phyloP scores from a whole-genome alignment of 2,329 filamentous ascomycete species.

The Talaromyces sp. region DNA sequence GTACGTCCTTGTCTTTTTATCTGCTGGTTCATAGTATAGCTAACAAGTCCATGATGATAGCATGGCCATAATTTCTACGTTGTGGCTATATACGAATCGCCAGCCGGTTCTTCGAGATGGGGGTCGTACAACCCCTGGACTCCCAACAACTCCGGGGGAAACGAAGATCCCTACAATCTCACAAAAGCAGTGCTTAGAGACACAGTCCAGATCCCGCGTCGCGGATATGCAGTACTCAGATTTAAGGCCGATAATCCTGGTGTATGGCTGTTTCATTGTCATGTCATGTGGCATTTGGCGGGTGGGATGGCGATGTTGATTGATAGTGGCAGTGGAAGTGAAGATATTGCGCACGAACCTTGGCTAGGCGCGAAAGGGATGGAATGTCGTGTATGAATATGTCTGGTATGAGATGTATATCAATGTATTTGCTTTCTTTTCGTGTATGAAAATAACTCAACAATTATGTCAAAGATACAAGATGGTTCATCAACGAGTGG shows the following conservation, averaged over 20 bases:
- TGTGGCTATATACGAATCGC: slow-evolving; percentile 26
- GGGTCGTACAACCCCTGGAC: slow-evolving; percentile 28
- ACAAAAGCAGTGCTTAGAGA: slow-evolving; percentile 48
- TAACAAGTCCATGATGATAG: slow-evolving; percentile 45
- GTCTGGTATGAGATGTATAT: not conserved
- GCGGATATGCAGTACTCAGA: slow-evolving; percentile 54
- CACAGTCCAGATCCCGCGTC: slow-evolving; percentile 52
- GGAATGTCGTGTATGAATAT: slow-evolving; percentile 11
- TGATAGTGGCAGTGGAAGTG: slow-evolving; percentile 27
- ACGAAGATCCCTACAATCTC: slow-evolving; percentile 27
- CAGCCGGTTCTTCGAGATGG: slow-evolving; percentile 17
- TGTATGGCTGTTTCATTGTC: slow-evolving; percentile 51
- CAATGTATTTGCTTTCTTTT: not conserved
- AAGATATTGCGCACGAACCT: slow-evolving; percentile 11
- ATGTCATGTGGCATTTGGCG: slow-evolving; percentile 51
- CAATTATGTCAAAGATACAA: not conserved
- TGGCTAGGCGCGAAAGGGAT: not conserved
- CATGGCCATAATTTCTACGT: slow-evolving; percentile 74
- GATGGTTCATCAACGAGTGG: not conserved
- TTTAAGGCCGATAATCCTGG: slow-evolving; percentile 55
- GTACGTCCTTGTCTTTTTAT: slow-evolving; percentile 24
- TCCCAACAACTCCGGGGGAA: slow-evolving; percentile 8
- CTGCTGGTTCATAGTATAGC: not conserved
- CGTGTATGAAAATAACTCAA: not conserved
- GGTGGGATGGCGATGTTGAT: slow-evolving; percentile 45